Percentiles rank a stretch among this genome's conserved stretches.
Evolutionary conservation across 225 moss, liverwort and hornwort species (phyloP).

Genomic region (Thuidium tamariscinum): DNA sequence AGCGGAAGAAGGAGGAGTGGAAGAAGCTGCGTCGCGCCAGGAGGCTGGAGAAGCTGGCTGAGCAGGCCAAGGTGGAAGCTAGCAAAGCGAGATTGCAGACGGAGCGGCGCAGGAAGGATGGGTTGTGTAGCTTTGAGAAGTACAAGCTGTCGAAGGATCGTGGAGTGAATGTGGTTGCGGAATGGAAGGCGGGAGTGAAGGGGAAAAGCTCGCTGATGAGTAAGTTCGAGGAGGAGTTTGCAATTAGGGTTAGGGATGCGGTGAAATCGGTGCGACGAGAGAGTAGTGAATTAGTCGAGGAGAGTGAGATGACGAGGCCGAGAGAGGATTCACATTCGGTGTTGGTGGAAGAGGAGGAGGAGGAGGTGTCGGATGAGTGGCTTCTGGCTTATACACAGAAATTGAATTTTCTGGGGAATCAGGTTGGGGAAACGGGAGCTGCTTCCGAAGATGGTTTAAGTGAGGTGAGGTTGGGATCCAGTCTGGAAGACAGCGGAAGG

Average conservation of each 20-base stretch:
- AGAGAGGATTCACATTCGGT: slow-evolving; percentile 23
- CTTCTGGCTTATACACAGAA: slow-evolving; percentile 12
- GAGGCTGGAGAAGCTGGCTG: slow-evolving; percentile 30
- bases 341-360: neutral
- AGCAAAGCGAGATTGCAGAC: neutral
- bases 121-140: slow-evolving; percentile 38
- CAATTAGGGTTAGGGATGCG: slow-evolving; percentile 19
- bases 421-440: neutral
- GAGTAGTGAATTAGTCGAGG: neutral
- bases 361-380: slow-evolving; percentile 23
- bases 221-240: slow-evolving; percentile 40
- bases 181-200: slow-evolving; percentile 30
- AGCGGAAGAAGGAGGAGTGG: slow-evolving; percentile 48
- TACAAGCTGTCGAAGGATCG: slow-evolving; percentile 6
- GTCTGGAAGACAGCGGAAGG: neutral
- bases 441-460: neutral
- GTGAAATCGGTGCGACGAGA: neutral
- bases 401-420: neutral
- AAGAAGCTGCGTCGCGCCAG: slow-evolving; percentile 21
- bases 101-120: neutral
- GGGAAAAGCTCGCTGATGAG: slow-evolving; percentile 16
- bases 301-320: neutral
- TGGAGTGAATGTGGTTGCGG: neutral
- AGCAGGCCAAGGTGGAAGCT: neutral
- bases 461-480: neutral